Evolutionary conservation across 805 yeast genomes (phyloP).

Genomic region (Saturnispora gosingensis): DNA sequence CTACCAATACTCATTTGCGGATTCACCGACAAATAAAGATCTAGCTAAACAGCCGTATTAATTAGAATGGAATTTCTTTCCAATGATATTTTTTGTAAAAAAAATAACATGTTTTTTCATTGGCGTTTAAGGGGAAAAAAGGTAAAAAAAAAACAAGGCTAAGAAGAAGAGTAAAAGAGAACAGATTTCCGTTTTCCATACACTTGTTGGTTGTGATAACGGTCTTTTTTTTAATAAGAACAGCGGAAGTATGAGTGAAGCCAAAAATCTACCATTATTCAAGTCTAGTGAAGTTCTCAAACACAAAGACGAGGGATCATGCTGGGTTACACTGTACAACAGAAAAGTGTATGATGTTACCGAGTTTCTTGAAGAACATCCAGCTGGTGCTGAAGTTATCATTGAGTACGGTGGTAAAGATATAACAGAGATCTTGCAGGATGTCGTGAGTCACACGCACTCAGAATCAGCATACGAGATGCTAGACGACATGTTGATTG

Average conservation of each 20-base stretch:
- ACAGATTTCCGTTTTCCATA: not conserved
- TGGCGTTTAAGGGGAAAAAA: not conserved
- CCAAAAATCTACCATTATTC: slow-evolving; percentile 43
- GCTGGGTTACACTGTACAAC: slow-evolving; percentile 75
- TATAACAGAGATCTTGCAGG: slow-evolving; percentile 67
- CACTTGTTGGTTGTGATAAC: not conserved
- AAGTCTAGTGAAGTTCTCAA: slow-evolving; percentile 42
- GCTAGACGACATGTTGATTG: slow-evolving; percentile 74
- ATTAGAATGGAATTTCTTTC: not conserved
- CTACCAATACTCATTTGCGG: no score
- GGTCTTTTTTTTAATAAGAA: not conserved
- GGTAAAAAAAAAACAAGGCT: not conserved
- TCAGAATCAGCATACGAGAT: slow-evolving; percentile 85
- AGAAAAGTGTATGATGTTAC: slow-evolving; percentile 84
- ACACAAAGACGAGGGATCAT: slow-evolving; percentile 46
- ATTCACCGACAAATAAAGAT: not conserved
- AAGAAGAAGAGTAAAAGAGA: not conserved
- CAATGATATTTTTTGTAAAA: not conserved
- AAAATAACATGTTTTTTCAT: not conserved
- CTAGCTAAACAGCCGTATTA: not conserved
- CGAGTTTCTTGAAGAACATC: slow-evolving; percentile 60
- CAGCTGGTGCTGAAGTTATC: slow-evolving; percentile 55
- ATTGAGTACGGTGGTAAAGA: slow-evolving; percentile 52
- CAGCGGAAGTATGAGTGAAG: not conserved
- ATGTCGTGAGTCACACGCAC: slow-evolving; percentile 62